Conservation (phyloP, 1,139 yeast genomes). For the Scheffersomyces segobiensis region DNA sequence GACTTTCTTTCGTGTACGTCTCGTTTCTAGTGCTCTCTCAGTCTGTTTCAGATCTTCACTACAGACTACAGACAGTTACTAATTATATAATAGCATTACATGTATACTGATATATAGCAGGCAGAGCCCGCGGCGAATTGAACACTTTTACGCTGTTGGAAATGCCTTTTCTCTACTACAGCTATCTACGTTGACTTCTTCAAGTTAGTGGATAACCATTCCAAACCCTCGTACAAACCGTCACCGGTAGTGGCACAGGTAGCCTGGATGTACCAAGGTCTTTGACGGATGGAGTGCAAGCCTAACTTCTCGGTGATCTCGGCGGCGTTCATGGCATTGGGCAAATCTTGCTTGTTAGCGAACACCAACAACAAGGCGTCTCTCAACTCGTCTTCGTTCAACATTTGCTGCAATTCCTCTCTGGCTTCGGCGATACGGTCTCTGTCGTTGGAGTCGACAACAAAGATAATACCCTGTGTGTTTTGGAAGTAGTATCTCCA, state of each 20-base stretch:
- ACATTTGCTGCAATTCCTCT: slow-evolving; percentile 91
- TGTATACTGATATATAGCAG: not conserved
- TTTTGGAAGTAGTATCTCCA: slow-evolving; percentile 96
- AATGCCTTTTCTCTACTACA: not conserved
- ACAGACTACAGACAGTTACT: not conserved
- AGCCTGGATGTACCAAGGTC: slow-evolving; percentile 90
- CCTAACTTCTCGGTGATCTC: slow-evolving; percentile 86
- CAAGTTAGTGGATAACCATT: slow-evolving; percentile 85
- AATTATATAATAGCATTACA: not conserved
- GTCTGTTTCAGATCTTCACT: not conserved
- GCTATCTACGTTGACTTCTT: slow-evolving; percentile 50
- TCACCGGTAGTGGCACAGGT: slow-evolving; percentile 91
- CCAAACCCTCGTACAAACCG: slow-evolving; percentile 88
- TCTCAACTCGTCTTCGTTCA: slow-evolving; percentile 90
- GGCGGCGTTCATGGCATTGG: slow-evolving; percentile 89
- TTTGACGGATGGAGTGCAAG: slow-evolving; percentile 78
- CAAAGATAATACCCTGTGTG: slow-evolving; percentile 92
- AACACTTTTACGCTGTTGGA: not conserved
- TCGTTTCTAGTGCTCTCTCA: not conserved
- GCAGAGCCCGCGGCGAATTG: not conserved
- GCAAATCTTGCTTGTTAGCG: slow-evolving; percentile 93
- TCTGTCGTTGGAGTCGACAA: slow-evolving; percentile 91
- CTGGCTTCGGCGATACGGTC: slow-evolving; percentile 93
- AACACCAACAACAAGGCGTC: slow-evolving; percentile 86
- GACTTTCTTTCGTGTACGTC: not conserved